These are phyloP conservation scores for Cutaneotrichosporon cavernicola DNA, from an alignment of 1,284 basidiomycete genomes.

Conservation along the genomic window DNA sequence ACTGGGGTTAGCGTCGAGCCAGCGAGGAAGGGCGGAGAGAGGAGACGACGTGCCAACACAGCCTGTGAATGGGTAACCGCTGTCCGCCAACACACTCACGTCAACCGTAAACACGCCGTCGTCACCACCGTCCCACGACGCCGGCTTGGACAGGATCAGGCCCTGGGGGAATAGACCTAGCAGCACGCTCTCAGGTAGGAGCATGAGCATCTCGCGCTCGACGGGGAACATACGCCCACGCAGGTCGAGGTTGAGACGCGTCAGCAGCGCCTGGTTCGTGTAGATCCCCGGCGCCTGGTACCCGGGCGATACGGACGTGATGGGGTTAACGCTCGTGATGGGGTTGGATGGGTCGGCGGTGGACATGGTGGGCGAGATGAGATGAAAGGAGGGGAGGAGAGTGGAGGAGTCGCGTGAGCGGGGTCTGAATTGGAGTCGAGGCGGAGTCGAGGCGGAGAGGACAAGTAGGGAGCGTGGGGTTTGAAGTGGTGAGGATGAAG, in stretches of 20 bases:
- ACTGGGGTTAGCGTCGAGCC: constrained; percentile 58
- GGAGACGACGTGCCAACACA: no score
- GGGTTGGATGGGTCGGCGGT: constrained; percentile 45
- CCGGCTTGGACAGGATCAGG: constrained; percentile 84
- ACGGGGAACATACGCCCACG: constrained; percentile 89
- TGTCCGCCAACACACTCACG: constrained; percentile 59
- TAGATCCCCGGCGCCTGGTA: constrained; percentile 32
- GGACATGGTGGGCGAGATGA: constrained; percentile 28
- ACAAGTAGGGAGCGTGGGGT: neutral
- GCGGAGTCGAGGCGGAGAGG: neutral
- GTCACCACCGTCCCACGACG: constrained; percentile 70
- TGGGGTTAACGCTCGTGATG: constrained; percentile 56
- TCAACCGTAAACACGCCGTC: constrained; percentile 95
- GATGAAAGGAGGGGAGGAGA: neutral
- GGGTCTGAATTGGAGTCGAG: neutral
- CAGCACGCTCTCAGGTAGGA: constrained; percentile 92
- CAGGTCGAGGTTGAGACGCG: constrained; percentile 85
- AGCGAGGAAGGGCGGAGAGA: neutral
- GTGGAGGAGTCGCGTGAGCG: neutral
- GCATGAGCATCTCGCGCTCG: constrained; percentile 97
- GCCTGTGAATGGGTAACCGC: no score
- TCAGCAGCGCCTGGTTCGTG: constrained; percentile 63
- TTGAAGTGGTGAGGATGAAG: neutral
- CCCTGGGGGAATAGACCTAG: constrained; percentile 97
- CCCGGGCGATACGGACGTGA: constrained; percentile 74